These are phyloP conservation scores for Sphaerobolus stellatus DNA, from an alignment of 1,284 basidiomycete species.

Conservation along the genomic window DNA sequence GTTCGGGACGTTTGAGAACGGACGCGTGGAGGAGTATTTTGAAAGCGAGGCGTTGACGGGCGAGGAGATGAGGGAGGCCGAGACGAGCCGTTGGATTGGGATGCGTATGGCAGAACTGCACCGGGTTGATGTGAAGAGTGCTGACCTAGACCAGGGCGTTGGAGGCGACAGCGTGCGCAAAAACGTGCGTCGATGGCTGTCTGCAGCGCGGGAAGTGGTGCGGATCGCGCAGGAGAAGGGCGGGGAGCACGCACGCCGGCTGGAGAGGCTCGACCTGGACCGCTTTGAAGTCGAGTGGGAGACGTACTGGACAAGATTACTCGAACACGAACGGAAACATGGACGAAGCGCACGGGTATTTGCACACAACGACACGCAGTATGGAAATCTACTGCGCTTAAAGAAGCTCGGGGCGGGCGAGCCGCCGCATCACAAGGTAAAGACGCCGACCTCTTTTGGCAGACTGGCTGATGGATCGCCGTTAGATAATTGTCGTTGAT, in stretches of 20 bases:
- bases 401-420: conserved; percentile 45
- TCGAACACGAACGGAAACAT: conserved; percentile 54
- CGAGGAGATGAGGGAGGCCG: conserved; percentile 71
- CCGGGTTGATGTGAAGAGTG: conserved; percentile 74
- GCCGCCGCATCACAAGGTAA: conserved; percentile 4
- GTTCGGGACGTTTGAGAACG: conserved; percentile 92
- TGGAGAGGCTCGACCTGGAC: conserved; percentile 56
- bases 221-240: conserved; percentile 51
- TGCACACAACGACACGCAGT: conserved; percentile 91
- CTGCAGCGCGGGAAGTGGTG: conserved; percentile 56
- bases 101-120: conserved; percentile 92
- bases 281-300: conserved; percentile 64
- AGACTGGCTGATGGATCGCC: background rate
- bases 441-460: background rate
- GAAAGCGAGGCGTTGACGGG: conserved; percentile 78
- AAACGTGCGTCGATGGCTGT: conserved; percentile 66
- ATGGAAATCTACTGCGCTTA: conserved; percentile 85
- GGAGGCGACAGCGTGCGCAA: conserved; percentile 56
- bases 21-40: conserved; percentile 91
- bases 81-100: conserved; percentile 80
- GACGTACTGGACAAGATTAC: conserved; percentile 67
- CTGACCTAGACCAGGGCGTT: conserved; percentile 46
- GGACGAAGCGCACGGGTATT: conserved; percentile 68
- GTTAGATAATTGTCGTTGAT: conserved; percentile 90
- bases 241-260: conserved; percentile 37